Base-by-base conservation (phyloP, 306 rosid genomes). In the Castanospermum australe region DNA sequence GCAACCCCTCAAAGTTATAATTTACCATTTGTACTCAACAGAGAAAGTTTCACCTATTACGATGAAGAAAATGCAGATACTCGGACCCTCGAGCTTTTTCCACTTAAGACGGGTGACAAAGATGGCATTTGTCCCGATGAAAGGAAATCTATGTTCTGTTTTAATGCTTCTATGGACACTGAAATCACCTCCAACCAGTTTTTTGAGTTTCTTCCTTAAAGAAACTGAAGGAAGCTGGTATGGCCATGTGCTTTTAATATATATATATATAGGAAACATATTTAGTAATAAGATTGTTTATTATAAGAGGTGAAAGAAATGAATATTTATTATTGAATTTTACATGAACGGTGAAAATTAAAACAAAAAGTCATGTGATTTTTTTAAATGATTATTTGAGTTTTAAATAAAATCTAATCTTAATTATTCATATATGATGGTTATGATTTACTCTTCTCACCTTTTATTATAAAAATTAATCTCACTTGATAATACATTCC, bases 11-110 rank as follows among this genome's bases (percentile, higher is more conserved):
- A 67, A 24, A 59, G 32, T n/a, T 73, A 63, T 55, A 30, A 11
- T 51, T 20, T 38, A 14, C 68, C 73, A n/a, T 63, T 71, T 44
- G 55, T 48, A 52, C 39, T 79, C 59, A 76, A 80, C 67, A 76
- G 36, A 75, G 82, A n/a, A 78, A 67, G 30, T 60, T 77, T 78
- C 72, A 77, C 47, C 44, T 12, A 69, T 52, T 42, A 73, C 18
- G 73, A 21, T 0, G 82, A 77, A 75, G 74, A 77, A 38, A 71
- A 78, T 47, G 74, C 50, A 71, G 64, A 78, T 62, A 52, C 71
- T 30, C 36, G 73, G n/a, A 90, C 94, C 14, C 92, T 90, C 1
- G 84, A 90, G 57, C 92, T 92, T 38, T 92, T 92, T 78, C 97
- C 97, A 51, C 83, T 68, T 0, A 33, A 79, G 56, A 84, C 80